Evolutionary conservation across 306 rosid genomes (phyloP).

Genomic region (Hippophae tibetana): DNA sequence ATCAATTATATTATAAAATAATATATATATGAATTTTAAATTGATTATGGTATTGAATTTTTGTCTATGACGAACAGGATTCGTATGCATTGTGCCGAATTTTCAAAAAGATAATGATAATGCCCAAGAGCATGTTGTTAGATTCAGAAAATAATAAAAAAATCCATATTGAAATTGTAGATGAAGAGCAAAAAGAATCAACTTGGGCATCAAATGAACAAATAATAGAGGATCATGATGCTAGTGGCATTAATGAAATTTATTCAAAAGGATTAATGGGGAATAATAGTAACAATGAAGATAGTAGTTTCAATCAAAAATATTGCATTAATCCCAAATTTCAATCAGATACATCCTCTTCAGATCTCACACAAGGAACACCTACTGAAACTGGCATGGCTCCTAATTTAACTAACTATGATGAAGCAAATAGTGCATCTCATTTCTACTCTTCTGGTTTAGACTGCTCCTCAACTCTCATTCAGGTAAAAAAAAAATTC

Average conservation of each 20-base stretch:
- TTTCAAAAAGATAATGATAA: conserved; percentile 65
- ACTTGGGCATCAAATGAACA: conserved; percentile 25
- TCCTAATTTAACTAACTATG: conserved; percentile 41
- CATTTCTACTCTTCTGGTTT: conserved; percentile 39
- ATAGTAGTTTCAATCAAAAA: conserved; percentile 18
- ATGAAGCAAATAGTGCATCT: conserved; percentile 74
- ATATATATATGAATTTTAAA: background rate
- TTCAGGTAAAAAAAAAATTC: conserved; percentile 40
- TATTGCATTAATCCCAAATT: conserved; percentile 31
- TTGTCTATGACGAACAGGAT: conserved; percentile 33
- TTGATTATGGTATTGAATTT: background rate
- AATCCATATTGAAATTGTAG: conserved; percentile 10
- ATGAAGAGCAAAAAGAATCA: conserved; percentile 23
- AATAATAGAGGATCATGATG: conserved; percentile 27
- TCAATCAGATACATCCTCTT: conserved; percentile 68
- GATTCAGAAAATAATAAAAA: conserved; percentile 26
- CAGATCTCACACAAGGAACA: conserved; percentile 92
- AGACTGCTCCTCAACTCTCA: conserved; percentile 38
- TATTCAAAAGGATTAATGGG: conserved; percentile 29
- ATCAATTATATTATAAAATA: too few relatives aligned
- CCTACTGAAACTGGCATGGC: conserved; percentile 43
- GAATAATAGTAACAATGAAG: conserved; percentile 26
- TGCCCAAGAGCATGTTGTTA: conserved; percentile 22
- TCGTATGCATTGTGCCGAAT: conserved; percentile 88
- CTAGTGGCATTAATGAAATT: conserved; percentile 24